Base-by-base conservation (phyloP, 768 basidiomycete species). In the Hygrocybe punicea region DNA sequence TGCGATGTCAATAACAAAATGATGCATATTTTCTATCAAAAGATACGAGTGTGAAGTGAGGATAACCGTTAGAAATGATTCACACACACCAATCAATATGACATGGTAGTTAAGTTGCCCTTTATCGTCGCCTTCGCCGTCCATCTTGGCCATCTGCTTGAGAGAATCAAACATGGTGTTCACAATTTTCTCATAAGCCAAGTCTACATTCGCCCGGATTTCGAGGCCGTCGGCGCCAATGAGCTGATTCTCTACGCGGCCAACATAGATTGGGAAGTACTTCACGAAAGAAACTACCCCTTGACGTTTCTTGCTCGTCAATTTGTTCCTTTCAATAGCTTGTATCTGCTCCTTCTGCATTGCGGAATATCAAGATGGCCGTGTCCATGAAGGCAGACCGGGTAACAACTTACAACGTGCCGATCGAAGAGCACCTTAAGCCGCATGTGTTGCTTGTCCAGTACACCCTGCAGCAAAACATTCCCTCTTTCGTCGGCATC, bases 41-140 rank as follows among this genome's bases (percentile, higher is more conserved):
- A 29, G 50, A 46, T 63, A 40, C 13, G 47, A 39, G 16, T 44
- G 3, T 59, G 42, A 16, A 25, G 25, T 40, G 19, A 47, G 9
- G 48, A 5, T 33, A 70, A 87, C 64, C n/a, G n/a, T n/a, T n/a
- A 10, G 9, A 34, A n/a, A 36, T 16, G 40, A 17, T 48, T 7
- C 40, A 5, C 34, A 71, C 89, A 64, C 65, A 95, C 96, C 96
- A 56, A 98, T 89, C 58, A 98, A 78, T 65, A 96, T 88, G 62
- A 98, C 92, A 67, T 97, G 93, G 62, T 93, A 97, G 70, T 98
- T 98, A 52, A 98, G 80, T 67, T 96, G 93, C 0, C 94, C 94
- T 71, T 98, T 98, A 70, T 94, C 95, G 67, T 98, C 96, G 0
- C 84, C 89, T 55, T 91, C 92, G 0, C 92, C 91, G 56, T 94